These are phyloP conservation scores for Metschnikowia koreensis DNA, from an alignment of 805 yeast genomes.

Conservation along the genomic window DNA sequence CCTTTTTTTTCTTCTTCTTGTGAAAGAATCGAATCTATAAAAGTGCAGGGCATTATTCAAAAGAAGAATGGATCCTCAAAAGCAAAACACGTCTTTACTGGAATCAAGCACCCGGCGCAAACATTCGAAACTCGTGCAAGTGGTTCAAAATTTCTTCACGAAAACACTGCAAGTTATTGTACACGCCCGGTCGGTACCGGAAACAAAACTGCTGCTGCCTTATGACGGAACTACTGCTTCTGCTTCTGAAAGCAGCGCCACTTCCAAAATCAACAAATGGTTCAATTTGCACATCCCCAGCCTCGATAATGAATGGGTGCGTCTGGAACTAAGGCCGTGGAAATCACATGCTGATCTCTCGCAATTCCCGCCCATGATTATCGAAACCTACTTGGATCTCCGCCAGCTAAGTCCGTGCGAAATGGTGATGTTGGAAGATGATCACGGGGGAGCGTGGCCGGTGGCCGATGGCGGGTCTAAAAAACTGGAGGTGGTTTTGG, in stretches of 20 bases:
- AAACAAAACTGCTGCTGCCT: conserved; percentile 9
- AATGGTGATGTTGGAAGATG: conserved; percentile 57
- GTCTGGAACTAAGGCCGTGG: conserved; percentile 69
- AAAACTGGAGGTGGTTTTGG: conserved; percentile 84
- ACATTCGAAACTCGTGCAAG: conserved; percentile 39
- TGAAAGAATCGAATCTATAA: too few species aligned
- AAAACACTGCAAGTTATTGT: conserved; percentile 59
- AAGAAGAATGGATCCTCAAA: background rate
- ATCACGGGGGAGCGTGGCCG: conserved; percentile 50
- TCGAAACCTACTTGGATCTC: conserved; percentile 79
- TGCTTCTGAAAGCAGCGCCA: conserved; percentile 13
- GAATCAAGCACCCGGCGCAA: conserved; percentile 17
- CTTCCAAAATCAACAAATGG: conserved; percentile 54
- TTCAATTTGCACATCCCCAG: conserved; percentile 50
- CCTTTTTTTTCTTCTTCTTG: too few species aligned
- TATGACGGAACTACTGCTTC: conserved; percentile 5
- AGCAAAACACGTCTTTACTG: conserved; percentile 1
- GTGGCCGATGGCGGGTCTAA: conserved; percentile 56
- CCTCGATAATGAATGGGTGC: conserved; percentile 28
- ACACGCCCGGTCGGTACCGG: conserved; percentile 40
- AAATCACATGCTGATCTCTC: conserved; percentile 41
- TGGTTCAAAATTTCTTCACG: conserved; percentile 60
- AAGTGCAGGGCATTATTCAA: background rate
- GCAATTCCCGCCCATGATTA: conserved; percentile 73
- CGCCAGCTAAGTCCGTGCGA: conserved; percentile 55